Evolutionary conservation across 495 filamentous ascomycete genomes (phyloP), one percentile per base, ranked within the genome.

Genomic region (Parachaetomium inaequale): DNA sequence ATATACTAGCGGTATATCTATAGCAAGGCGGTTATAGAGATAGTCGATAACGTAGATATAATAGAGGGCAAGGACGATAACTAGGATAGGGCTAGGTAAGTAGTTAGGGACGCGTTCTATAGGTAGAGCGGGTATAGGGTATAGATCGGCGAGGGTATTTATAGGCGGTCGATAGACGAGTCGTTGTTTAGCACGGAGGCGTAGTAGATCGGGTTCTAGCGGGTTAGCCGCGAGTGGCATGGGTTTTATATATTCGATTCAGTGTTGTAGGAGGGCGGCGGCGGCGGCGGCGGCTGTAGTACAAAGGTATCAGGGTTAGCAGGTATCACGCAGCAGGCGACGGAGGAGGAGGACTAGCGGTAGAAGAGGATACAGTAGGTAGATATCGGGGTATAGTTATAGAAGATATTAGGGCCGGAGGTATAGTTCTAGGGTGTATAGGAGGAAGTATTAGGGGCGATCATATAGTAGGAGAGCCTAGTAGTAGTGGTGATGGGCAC

Each of bases 131-230:
- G 43, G 43, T n/a, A 47, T n/a, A n/a, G 43, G 43, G 43, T n/a
- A 11, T n/a, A n/a, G 43, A 47, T 25, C 21, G 43, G 43, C 4
- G 43, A 47, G 19, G 43, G 43, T 3, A 47, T 47, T 25, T 47
- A 47, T n/a, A n/a, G 43, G 19, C 43, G 43, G 6, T 47, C 43
- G 43, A 47, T 47, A n/a, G 19, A 47, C 43, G 43, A 47, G 43
- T 47, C 43, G 43, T 47, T 47, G 19, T 47, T 47, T 8, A 47
- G 43, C 19, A 47, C 19, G 43, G 43, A 47, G 43, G 43, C 43
- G 43, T n/a, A n/a, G 43, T n/a, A n/a, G 19, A 47, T 47, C 43
- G 43, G 43, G 43, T 47, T 47, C 43, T n/a, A n/a, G 43, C 43
- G 43, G 43, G 43, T 47, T 7, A 47, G 43, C 43, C 43, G 43